phyloP scores from a whole-genome alignment of 2,329 filamentous ascomycete species.

The Cladobotryum mycophilum region DNA sequence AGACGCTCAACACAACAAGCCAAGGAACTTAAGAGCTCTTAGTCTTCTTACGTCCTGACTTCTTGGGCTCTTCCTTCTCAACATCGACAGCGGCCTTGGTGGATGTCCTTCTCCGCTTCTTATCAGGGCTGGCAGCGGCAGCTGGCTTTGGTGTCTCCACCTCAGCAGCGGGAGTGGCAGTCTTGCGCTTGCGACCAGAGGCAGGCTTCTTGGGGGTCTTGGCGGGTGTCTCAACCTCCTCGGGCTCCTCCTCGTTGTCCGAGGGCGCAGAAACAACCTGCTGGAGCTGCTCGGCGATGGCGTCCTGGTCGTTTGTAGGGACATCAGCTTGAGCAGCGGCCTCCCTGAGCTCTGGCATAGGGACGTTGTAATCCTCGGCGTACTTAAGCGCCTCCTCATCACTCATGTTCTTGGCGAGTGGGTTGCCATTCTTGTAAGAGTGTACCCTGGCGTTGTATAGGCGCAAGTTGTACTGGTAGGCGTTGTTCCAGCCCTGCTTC shows the following conservation, averaged over 20 bases:
- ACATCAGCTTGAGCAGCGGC: conserved; percentile 26
- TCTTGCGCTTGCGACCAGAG: conserved; percentile 51
- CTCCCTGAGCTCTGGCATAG: conserved; percentile 45
- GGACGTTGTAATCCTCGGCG: conserved; percentile 51
- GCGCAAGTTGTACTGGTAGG: conserved; percentile 61
- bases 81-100: conserved; percentile 45
- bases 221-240: conserved; percentile 29
- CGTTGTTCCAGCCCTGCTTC: conserved; percentile 64
- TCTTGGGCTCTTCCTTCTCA: conserved; percentile 52
- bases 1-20: neutral
- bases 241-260: conserved; percentile 34
- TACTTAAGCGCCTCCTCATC: conserved; percentile 56
- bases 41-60: conserved; percentile 55
- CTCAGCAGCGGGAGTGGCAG: conserved; percentile 37
- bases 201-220: conserved; percentile 55
- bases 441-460: conserved; percentile 60
- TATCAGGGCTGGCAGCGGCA: conserved; percentile 49
- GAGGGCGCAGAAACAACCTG: conserved; percentile 31
- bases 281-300: conserved; percentile 54
- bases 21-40: conserved; percentile 29
- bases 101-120: conserved; percentile 56
- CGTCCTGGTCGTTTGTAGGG: conserved; percentile 44
- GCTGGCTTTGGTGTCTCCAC: conserved; percentile 34
- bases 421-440: conserved; percentile 57
- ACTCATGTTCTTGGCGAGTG: conserved; percentile 52